Evolutionary conservation across 805 yeast genomes (phyloP), one percentile per base, ranked within the genome.

Genomic region (Kregervanrija delftensis): DNA sequence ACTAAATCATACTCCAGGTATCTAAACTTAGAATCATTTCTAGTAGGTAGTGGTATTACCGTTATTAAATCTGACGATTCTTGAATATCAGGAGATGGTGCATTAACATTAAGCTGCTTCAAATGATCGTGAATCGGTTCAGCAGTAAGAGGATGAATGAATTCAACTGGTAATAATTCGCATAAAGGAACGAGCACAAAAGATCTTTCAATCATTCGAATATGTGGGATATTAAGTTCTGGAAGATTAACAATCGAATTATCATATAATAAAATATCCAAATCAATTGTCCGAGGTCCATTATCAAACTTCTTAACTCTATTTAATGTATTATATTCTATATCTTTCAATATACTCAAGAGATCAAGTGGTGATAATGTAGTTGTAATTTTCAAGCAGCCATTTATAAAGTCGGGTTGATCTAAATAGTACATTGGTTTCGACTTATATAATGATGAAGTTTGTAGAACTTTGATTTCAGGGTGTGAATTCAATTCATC

Each of bases 221-320:
- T 77, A 63, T 93, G 99, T 0, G 99, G 99, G 11, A 93, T 72
- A 28, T 74, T 76, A 54, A 93, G 72, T 33, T 77, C 72, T 0
- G 73, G 67, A 1, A 74, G 67, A 59, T 82, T 83, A 38, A 84
- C 49, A 9, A 80, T 69, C 15, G 74, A 50, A 33, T 72, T 69
- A 56, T 80, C 93, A 59, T 79, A 91, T 16, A 91, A 65, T 11
- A 91, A 53, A 11, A 93, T 86, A 63, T 93, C 99, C 41, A 93
- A 70, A 58, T 93, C 99, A 43, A 93, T 85, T 11, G 86, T 67
- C 46, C 99, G 71, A 8, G 99, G 99, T 0, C 99, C 96, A 60
- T 93, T 93, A 11, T 85, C 90, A 52, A 87, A 73, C 37, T 79
- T 66, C 60, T 93, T 93, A 16, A 82, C 81, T 37, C 99, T 69